Evolutionary conservation across 1,139 yeast genomes (phyloP).

Genomic region (Blastobotrys apis): DNA sequence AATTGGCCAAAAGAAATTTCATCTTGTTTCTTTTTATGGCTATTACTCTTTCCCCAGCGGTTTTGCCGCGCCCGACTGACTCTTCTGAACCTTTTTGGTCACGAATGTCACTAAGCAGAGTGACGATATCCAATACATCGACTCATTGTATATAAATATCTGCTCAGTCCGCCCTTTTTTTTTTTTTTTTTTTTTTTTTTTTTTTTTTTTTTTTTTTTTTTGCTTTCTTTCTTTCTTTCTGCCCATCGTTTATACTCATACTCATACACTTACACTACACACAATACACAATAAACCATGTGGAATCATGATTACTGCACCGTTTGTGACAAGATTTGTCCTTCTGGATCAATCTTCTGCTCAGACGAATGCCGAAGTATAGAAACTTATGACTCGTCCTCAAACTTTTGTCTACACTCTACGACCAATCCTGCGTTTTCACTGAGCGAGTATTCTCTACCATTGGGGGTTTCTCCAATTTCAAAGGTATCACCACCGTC

Average conservation of each 20-base stretch:
- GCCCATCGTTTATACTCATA: not conserved
- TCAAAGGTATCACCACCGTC: not conserved
- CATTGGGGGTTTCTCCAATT: slow-evolving; percentile 14
- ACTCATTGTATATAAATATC: not conserved
- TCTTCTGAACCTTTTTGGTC: slow-evolving; percentile 1
- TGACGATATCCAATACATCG: no score
- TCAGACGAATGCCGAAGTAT: slow-evolving; percentile 35
- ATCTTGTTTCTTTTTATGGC: no score
- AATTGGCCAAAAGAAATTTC: no score
- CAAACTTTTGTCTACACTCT: no score
- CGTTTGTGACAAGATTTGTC: slow-evolving; percentile 43
- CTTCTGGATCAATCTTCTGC: slow-evolving; percentile 39
- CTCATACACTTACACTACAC: slow-evolving; percentile 12
- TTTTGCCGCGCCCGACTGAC: no score
- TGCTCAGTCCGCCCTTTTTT: not conserved
- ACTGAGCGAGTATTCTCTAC: not conserved
- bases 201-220: not conserved
- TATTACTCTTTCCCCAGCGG: no score
- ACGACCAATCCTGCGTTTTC: no score
- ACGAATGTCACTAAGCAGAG: no score
- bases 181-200: no score
- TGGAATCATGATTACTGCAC: slow-evolving; percentile 43
- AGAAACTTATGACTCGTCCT: slow-evolving; percentile 1
- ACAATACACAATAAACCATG: slow-evolving; percentile 28
- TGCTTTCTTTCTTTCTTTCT: not conserved